A percentile compares a stretch with the other conserved stretches of the same genome.
These are phyloP conservation scores for Moesziomyces parantarcticus DNA, from an alignment of 1,284 basidiomycete species.

Conservation along the genomic window DNA sequence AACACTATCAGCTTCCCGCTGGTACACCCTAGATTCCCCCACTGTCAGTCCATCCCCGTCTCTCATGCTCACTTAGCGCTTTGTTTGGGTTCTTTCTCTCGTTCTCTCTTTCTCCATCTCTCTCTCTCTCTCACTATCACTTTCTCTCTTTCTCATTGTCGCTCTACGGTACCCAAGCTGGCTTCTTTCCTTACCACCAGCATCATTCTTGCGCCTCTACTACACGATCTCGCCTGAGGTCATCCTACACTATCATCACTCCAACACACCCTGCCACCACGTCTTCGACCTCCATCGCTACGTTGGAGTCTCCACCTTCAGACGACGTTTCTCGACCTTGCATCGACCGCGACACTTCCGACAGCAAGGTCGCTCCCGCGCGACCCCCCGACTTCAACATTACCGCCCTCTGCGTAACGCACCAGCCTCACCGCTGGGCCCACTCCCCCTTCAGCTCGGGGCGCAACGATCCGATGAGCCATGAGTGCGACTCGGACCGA, in stretches of 20 bases:
- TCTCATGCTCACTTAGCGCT: background rate
- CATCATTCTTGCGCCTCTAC: slow-evolving; percentile 2
- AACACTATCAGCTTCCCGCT: too few relatives aligned
- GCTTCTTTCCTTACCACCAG: background rate
- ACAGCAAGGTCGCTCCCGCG: slow-evolving; percentile 24
- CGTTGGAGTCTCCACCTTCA: background rate
- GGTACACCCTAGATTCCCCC: too few relatives aligned
- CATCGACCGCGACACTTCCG: background rate
- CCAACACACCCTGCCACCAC: background rate
- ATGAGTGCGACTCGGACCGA: slow-evolving; percentile 34
- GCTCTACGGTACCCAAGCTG: background rate
- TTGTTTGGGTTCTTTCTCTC: background rate
- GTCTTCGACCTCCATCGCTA: background rate
- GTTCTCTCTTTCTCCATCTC: background rate
- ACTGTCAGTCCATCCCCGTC: background rate
- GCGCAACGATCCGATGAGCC: slow-evolving; percentile 37
- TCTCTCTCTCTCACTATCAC: background rate
- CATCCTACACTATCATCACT: too few relatives aligned
- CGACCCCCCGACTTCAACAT: slow-evolving; percentile 31
- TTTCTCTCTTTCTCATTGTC: background rate
- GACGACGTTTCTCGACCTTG: too few relatives aligned
- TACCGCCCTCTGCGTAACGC: slow-evolving; percentile 21
- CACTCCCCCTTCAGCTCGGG: slow-evolving; percentile 22
- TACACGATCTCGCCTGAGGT: background rate
- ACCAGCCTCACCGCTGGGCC: slow-evolving; percentile 48